Evolutionary conservation across 202 grass and related monocot genomes (phyloP).

Genomic region (Dendrocalamus latiflorus): DNA sequence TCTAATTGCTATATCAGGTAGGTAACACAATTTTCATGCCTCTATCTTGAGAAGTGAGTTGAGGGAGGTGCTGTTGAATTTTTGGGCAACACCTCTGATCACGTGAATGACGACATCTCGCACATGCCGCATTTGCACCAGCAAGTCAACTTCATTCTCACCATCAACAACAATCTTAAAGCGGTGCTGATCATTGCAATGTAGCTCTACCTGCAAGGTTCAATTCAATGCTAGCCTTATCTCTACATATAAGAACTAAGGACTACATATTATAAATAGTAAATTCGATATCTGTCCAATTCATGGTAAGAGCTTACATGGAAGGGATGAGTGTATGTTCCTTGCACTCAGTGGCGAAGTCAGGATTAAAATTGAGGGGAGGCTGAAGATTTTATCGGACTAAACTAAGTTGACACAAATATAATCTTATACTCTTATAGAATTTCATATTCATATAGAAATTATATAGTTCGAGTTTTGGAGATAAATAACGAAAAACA

Average conservation of each 20-base stretch:
- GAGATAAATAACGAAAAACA: too few species aligned
- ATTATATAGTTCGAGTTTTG: too few species aligned
- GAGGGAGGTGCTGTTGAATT: constrained; percentile 95
- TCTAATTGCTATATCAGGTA: neutral
- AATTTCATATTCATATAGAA: too few species aligned
- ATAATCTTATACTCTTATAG: too few species aligned
- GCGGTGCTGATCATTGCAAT: constrained; percentile 75
- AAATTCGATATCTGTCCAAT: neutral
- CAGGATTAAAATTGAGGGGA: too few species aligned
- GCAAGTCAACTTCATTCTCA: constrained; percentile 72
- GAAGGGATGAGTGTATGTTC: constrained; percentile 88
- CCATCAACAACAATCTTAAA: constrained; percentile 98
- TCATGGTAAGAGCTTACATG: constrained; percentile 48
- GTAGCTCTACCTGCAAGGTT: constrained; percentile 69
- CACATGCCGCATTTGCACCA: constrained; percentile 80
- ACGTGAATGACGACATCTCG: constrained; percentile 79
- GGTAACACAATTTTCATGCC: constrained; percentile 26
- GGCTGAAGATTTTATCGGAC: too few species aligned
- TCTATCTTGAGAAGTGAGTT: constrained; percentile 90
- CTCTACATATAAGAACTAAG: neutral
- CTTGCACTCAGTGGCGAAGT: neutral
- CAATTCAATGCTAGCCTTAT: neutral
- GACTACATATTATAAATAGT: neutral
- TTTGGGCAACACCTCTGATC: constrained; percentile 79
- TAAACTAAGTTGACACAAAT: too few species aligned